Conservation (phyloP, 139 green algal species). For the Gonium pectorale region DNA sequence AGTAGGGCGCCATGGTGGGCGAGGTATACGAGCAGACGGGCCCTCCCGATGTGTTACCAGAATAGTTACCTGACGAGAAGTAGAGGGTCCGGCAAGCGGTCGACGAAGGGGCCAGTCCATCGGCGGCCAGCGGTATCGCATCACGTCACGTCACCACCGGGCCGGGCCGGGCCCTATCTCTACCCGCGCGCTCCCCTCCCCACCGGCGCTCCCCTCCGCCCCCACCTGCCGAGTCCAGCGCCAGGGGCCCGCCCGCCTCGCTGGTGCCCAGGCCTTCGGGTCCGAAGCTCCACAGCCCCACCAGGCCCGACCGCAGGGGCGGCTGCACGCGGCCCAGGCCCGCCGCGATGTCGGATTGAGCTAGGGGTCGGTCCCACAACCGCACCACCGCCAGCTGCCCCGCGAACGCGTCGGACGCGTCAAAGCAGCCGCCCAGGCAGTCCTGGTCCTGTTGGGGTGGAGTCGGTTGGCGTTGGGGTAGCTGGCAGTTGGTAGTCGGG, state of each 20-base stretch:
- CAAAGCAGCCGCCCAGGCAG: constrained; percentile 89
- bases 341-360: constrained; percentile 57
- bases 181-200: neutral
- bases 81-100: too few species aligned
- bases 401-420: constrained; percentile 66
- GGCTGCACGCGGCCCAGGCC: constrained; percentile 67
- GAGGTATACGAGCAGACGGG: too few species aligned
- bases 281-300: constrained; percentile 73
- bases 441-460: constrained; percentile 75
- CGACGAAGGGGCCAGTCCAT: too few species aligned
- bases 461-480: too few species aligned
- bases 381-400: constrained; percentile 80
- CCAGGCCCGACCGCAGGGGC: constrained; percentile 56
- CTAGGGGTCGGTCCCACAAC: constrained; percentile 78
- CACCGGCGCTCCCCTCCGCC: too few species aligned
- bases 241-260: neutral
- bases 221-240: constrained; percentile 49
- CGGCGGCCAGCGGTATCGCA: too few species aligned
- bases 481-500: neutral
- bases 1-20: too few species aligned
- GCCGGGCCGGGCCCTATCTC: neutral
- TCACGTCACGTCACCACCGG: too few species aligned
- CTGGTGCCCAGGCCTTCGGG: constrained; percentile 8
- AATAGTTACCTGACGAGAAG: too few species aligned
- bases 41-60: too few species aligned